Conservation (phyloP, 73 alveolate species). For the Paramecium octaurelia region DNA sequence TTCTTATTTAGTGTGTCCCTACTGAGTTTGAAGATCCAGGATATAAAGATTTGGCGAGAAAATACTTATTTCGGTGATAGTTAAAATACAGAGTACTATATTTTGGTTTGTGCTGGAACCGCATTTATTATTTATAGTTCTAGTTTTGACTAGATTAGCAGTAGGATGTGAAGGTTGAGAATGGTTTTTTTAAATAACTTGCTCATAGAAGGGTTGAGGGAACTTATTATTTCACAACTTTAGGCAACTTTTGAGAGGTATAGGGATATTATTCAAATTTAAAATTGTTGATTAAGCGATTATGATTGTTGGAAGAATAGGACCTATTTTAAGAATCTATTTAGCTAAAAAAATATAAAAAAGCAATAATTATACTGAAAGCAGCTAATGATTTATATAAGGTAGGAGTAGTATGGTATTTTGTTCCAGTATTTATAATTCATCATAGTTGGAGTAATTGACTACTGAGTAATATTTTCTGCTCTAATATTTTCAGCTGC, state of each 20-base stretch:
- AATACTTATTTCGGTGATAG: background rate
- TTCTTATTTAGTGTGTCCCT: background rate
- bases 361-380: slow-evolving; percentile 76
- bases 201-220: background rate
- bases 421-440: slow-evolving; percentile 83
- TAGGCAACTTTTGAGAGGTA: slow-evolving; percentile 51
- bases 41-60: background rate
- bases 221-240: background rate
- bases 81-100: background rate
- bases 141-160: background rate
- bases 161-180: slow-evolving; percentile 54
- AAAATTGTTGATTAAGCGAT: slow-evolving; percentile 60
- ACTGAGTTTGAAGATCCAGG: background rate
- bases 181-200: background rate
- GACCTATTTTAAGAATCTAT: slow-evolving; percentile 64
- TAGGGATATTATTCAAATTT: slow-evolving; percentile 47
- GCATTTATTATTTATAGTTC: too few relatives aligned
- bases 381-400: slow-evolving; percentile 64
- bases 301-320: slow-evolving; percentile 41
- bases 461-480: slow-evolving; percentile 80
- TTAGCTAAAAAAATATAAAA: slow-evolving; percentile 68
- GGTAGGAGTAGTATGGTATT: slow-evolving; percentile 47
- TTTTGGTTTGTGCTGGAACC: too few relatives aligned
- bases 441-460: slow-evolving; percentile 68
- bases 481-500: slow-evolving; percentile 72